Base-by-base conservation (phyloP, 352 stramenopile species). In the Phytopythium cucurbitacearum region DNA sequence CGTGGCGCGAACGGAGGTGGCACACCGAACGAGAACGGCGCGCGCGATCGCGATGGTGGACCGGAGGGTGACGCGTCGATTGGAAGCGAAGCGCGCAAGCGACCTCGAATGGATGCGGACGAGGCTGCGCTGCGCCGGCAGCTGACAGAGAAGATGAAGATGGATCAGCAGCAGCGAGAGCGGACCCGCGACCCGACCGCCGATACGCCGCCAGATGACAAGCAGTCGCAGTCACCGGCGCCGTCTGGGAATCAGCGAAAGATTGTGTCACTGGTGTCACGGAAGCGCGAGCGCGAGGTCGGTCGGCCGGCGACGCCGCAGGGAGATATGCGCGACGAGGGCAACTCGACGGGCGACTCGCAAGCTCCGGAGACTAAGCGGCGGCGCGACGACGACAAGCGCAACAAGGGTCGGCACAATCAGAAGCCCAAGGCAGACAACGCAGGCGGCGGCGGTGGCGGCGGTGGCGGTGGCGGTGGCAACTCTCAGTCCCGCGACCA, bases 251-350 rank as follows among this genome's bases (percentile, higher is more conserved):
- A 35, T 12, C n/a, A 51, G 28, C 67, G 79, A 32, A 93, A 93
- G 54, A 93, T 93, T 13, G 78, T 93, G 47, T 90, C 82, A 44
- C 63, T 93, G 9, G 76, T 89, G 44, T 84, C 72, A 7, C 79
- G 80, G 33, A 91, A 93, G 65, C 75, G 82, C 11, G 83, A 91
- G 39, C 75, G 75, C 6, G 80, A 90, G 4, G 21, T 28, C 21
- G 21, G 21, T 1, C 21, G 21, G 21, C 39, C 56, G 36, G 16
- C 37, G n/a, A 49, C 52, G 4, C 34, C 55, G 32, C 64, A 78
- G 1, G 53, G 46, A 15, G 51, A 45, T 0, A 44, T 51, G 32
- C 63, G 73, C 1, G 40, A 38, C 12, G 43, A 35, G 2, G 40
- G 36, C 33, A 44, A 57, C 13, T 38, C 48, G 10, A 34, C 37